A percentile compares a stretch with the other conserved stretches of the same genome.
phyloP scores from a whole-genome alignment of 2,329 filamentous ascomycete species.

The Venturia aucupariae region DNA sequence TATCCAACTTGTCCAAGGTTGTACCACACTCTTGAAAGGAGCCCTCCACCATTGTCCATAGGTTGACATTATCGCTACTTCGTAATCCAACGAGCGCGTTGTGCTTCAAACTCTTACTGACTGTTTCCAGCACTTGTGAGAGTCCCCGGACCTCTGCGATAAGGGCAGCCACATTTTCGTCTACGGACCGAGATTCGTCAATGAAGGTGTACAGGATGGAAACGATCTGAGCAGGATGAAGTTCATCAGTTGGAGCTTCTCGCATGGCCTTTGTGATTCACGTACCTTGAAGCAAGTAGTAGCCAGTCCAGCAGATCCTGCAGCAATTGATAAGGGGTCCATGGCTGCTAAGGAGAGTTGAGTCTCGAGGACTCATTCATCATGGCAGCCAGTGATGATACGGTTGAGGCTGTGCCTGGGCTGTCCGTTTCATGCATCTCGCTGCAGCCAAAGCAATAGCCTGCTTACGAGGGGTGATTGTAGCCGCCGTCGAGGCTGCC shows the following conservation, averaged over 20 bases:
- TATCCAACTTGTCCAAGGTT: background rate
- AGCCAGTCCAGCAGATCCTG: background rate
- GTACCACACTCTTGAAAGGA: constrained; percentile 5
- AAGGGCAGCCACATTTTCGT: constrained; percentile 1
- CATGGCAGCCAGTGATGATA: background rate
- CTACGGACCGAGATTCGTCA: constrained; percentile 3
- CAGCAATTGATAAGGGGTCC: constrained; percentile 4
- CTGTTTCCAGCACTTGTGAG: background rate
- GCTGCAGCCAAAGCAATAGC: background rate
- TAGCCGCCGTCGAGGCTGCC: too few species aligned
- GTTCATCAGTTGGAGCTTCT: background rate
- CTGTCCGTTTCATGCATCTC: background rate
- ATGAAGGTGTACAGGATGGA: constrained; percentile 8
- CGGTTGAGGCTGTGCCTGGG: background rate
- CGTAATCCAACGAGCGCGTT: background rate
- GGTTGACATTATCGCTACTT: background rate
- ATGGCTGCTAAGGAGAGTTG: background rate
- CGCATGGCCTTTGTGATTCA: background rate
- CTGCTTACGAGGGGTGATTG: background rate
- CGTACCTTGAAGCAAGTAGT: constrained; percentile 4
- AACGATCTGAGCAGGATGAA: background rate
- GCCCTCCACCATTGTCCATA: background rate
- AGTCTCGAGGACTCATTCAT: background rate
- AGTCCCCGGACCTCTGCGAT: constrained; percentile 1
- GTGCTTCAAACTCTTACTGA: constrained; percentile 6